phyloP scores from a whole-genome alignment of 371 early-diverging fungal genomes.

The Paraphysoderma sedebokerense region DNA sequence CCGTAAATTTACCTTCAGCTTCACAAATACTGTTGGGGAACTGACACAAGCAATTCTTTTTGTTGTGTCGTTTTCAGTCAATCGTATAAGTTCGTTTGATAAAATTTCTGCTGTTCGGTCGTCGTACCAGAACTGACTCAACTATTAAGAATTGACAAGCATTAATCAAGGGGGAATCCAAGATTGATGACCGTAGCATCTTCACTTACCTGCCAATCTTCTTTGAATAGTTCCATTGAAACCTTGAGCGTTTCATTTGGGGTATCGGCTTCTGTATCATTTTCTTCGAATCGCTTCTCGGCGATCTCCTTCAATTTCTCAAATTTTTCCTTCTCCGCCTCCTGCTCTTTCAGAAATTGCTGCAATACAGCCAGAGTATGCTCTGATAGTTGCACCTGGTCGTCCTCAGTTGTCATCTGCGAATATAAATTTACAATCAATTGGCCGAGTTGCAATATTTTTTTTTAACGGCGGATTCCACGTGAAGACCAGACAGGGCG shows the following conservation, averaged over 20 bases:
- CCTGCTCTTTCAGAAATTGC: constrained; percentile 37
- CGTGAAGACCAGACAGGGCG: no score
- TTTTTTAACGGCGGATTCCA: no score
- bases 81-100: no score
- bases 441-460: no score
- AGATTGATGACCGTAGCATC: constrained; percentile 4
- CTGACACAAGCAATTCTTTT: constrained; percentile 43
- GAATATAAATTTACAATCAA: no score
- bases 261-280: constrained; percentile 1
- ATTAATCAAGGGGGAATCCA: neutral
- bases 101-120: constrained; percentile 31
- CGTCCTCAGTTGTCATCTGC: constrained; percentile 15
- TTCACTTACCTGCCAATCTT: constrained; percentile 44
- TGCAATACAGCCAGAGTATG: constrained; percentile 36
- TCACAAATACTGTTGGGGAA: constrained; percentile 42
- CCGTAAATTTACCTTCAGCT: constrained; percentile 22
- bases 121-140: constrained; percentile 53
- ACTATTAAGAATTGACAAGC: neutral
- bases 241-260: constrained; percentile 10
- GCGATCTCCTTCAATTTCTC: constrained; percentile 29
- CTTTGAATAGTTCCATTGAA: constrained; percentile 37
- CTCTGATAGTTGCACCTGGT: constrained; percentile 17
- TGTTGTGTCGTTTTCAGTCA: no score
- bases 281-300: constrained; percentile 21
- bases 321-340: constrained; percentile 29